Evolutionary conservation across 768 basidiomycete genomes (phyloP), one percentile per base, ranked within the genome.

Genomic region (Cystobasidium onofrii): DNA sequence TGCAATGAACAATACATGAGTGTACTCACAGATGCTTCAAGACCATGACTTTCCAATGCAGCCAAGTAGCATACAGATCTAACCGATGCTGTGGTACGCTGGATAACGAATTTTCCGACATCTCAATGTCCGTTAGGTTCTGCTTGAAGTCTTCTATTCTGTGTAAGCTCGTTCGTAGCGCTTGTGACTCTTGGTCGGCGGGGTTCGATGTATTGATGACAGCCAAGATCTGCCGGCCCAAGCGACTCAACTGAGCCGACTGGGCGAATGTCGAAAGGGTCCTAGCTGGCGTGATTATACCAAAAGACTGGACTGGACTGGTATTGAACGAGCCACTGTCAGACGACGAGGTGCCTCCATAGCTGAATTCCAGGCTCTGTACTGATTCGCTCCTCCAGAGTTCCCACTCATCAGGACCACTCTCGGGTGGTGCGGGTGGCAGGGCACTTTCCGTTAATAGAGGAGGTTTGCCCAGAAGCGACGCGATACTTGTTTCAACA

Each of bases 271-370:
- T 64, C 25, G 63, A 64, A 6, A 64, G 33, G 7, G 63, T 46
- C 41, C 43, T 34, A 6, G 63, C 34, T 15, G 63, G 63, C 2
- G 36, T 46, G 33, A 64, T 64, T 3, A 41, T 39, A 27, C 63
- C 63, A 25, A 64, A 64, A 39, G 63, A 64, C 23, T 60, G 57
- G 57, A 60, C 57, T 2, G 63, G 63, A 64, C 36, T 64, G 17
- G 34, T 64, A 27, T 64, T 64, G 63, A 39, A 27, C n/a, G 46
- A 50, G 57, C 57, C 27, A 60, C 33, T 60, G 7, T 34, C 27
- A 25, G 23, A 27, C 6, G 63, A 36, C 31, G 63, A 36, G 3
- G 27, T 34, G 41, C 63, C 63, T 1, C 57, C 57, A 29, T 60
- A 60, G 57, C 57, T 60, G 33, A 60, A 60, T 29, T 60, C 57